A percentile compares a stretch with the other conserved stretches of the same genome.
These are phyloP conservation scores for Trichosporon sp. DNA, from an alignment of 1,284 basidiomycete species.

Conservation along the genomic window DNA sequence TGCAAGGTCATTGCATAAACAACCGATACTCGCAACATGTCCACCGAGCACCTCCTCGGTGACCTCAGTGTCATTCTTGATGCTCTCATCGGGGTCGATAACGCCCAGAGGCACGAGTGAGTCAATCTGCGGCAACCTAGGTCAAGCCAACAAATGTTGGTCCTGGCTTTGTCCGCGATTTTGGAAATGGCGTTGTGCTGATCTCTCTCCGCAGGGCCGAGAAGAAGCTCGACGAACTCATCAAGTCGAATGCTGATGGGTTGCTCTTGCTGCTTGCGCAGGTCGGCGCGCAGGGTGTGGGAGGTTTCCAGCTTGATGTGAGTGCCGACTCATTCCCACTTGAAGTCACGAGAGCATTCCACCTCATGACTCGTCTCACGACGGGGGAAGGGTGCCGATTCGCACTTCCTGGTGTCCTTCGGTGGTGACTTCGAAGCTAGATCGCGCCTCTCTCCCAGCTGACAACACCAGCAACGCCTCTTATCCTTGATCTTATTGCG, in stretches of 20 bases:
- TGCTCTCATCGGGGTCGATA: conserved; percentile 33
- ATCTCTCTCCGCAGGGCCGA: conserved; percentile 27
- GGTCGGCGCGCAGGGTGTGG: conserved; percentile 41
- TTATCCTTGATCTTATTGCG: conserved; percentile 36
- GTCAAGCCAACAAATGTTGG: background rate
- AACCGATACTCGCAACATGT: conserved; percentile 17
- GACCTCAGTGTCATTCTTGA: conserved; percentile 35
- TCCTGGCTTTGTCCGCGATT: background rate
- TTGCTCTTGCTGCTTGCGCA: conserved; percentile 38
- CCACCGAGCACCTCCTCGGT: conserved; percentile 42
- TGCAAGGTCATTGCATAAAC: no score
- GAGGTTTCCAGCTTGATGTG: conserved; percentile 44
- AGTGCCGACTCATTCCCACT: conserved; percentile 4
- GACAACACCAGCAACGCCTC: conserved; percentile 31
- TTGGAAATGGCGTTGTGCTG: background rate
- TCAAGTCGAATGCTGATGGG: conserved; percentile 27
- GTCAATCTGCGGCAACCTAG: conserved; percentile 4
- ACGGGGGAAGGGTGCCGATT: no score
- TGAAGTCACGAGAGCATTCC: background rate
- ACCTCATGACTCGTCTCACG: background rate
- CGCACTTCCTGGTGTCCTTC: background rate
- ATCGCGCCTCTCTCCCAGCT: background rate
- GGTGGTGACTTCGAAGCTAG: background rate
- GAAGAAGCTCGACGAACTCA: conserved; percentile 26
- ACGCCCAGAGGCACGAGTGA: conserved; percentile 31